Conservation (phyloP, 2,329 filamentous ascomycete genomes). For the Penicillium sp. region DNA sequence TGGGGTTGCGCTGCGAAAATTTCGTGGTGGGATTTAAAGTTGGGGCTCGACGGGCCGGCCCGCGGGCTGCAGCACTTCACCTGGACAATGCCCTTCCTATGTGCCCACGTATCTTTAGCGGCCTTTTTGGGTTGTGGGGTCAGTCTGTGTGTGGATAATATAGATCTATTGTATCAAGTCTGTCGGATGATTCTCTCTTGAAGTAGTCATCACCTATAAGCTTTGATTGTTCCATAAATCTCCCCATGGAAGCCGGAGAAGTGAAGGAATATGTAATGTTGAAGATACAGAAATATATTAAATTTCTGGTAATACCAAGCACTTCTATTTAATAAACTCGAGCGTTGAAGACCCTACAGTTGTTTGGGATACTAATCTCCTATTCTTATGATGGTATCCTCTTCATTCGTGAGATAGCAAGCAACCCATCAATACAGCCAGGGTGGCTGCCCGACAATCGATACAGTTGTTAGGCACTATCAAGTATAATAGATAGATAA, state of each 20-base stretch:
- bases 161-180: background rate
- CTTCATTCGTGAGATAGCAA: background rate
- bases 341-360: fast-evolving
- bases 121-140: background rate
- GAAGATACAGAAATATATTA: background rate
- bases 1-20: slow-evolving; percentile 29
- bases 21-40: slow-evolving; percentile 27
- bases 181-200: background rate
- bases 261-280: background rate
- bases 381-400: background rate
- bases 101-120: background rate
- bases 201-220: too few species aligned
- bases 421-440: background rate
- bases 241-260: background rate
- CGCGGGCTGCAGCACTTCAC: slow-evolving; percentile 13
- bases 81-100: background rate
- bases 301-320: background rate
- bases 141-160: background rate
- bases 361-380: background rate
- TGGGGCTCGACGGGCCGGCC: slow-evolving; percentile 37
- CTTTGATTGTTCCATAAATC: background rate
- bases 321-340: background rate
- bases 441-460: background rate
- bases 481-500: too few species aligned
- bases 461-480: background rate